Percentiles rank a stretch among this genome's conserved stretches.
phyloP scores from a whole-genome alignment of 164 flowering plant species.

The Vitis amurensis region DNA sequence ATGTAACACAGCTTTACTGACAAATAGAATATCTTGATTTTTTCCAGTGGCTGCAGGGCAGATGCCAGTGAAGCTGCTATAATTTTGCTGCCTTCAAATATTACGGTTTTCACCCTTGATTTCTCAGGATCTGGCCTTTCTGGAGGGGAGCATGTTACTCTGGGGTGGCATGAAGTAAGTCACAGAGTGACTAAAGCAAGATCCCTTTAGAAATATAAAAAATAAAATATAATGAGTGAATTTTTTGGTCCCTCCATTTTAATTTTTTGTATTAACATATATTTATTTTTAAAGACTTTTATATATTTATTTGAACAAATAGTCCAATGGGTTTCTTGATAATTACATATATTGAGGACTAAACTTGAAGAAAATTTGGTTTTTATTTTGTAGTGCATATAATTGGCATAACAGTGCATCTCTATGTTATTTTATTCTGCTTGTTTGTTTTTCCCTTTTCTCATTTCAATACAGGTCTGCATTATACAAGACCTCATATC shows the following conservation, averaged over 20 bases:
- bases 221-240: too few relatives aligned
- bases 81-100: constrained; percentile 86
- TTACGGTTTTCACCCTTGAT: constrained; percentile 91
- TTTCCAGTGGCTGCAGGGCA: constrained; percentile 92
- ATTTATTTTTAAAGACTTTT: background rate
- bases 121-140: constrained; percentile 98
- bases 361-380: background rate
- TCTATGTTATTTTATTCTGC: background rate
- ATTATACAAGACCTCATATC: background rate
- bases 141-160: constrained; percentile 89
- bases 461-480: background rate
- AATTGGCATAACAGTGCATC: background rate
- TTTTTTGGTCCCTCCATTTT: too few relatives aligned
- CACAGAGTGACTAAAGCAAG: background rate
- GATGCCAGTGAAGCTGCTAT: constrained; percentile 99
- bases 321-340: background rate
- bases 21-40: background rate
- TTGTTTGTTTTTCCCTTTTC: too few relatives aligned
- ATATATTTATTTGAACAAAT: background rate
- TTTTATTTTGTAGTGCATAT: background rate
- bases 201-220: background rate
- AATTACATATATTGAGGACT: background rate
- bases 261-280: too few relatives aligned
- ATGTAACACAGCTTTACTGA: constrained; percentile 2
- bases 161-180: constrained; percentile 96